These are phyloP conservation scores for Cladosporium sp. DNA, from an alignment of 2,329 filamentous ascomycete genomes.

Conservation along the genomic window DNA sequence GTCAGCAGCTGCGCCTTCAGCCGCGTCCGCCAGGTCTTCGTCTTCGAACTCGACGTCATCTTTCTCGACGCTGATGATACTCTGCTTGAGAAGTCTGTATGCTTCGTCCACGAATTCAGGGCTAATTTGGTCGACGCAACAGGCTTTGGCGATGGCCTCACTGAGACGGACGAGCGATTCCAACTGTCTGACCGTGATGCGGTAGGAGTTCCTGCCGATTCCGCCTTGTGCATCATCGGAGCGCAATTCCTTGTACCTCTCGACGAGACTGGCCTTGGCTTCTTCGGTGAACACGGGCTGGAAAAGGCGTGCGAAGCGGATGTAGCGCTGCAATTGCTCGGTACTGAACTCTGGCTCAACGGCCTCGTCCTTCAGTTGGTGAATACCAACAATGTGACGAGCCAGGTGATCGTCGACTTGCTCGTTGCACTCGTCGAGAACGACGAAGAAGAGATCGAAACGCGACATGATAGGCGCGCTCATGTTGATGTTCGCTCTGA, in stretches of 20 bases:
- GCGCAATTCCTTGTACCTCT: constrained; percentile 92
- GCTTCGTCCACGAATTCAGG: constrained; percentile 85
- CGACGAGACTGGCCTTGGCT: constrained; percentile 77
- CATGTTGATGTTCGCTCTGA: constrained; percentile 97
- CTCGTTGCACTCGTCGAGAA: constrained; percentile 95
- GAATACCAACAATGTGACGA: constrained; percentile 89
- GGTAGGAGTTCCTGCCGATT: constrained; percentile 89
- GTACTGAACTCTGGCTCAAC: constrained; percentile 92
- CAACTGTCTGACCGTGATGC: constrained; percentile 93
- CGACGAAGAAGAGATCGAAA: constrained; percentile 98
- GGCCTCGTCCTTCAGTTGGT: constrained; percentile 87
- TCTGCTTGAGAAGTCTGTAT: constrained; percentile 83
- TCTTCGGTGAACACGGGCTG: constrained; percentile 86
- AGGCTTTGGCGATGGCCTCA: constrained; percentile 97
- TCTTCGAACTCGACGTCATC: constrained; percentile 95
- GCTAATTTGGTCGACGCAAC: constrained; percentile 87
- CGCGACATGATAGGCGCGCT: constrained; percentile 98
- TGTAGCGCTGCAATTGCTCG: constrained; percentile 93
- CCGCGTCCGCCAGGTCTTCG: constrained; percentile 56
- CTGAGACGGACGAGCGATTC: constrained; percentile 93
- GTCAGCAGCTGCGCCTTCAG: constrained; percentile 37
- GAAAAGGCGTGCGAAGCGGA: constrained; percentile 93
- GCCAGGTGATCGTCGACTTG: constrained; percentile 83
- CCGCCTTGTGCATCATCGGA: constrained; percentile 92
- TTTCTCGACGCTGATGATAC: constrained; percentile 96